Conservation (phyloP, 768 basidiomycete genomes). For the Amanita phalloides region DNA sequence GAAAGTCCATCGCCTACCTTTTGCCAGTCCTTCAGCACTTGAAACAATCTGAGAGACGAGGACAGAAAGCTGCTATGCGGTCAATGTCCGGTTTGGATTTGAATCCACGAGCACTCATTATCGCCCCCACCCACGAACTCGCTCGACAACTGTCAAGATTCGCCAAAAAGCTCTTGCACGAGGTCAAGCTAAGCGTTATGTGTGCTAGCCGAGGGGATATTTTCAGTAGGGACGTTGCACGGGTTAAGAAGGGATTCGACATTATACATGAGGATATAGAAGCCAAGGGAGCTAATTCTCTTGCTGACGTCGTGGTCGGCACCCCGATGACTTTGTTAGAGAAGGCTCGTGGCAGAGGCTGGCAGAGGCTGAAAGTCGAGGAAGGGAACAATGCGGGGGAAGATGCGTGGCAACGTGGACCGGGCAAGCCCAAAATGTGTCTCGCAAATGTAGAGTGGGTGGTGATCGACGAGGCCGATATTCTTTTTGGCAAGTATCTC, state of each 20-base stretch:
- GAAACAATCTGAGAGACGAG: conserved; percentile 48
- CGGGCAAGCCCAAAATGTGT: conserved; percentile 42
- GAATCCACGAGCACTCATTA: conserved; percentile 68
- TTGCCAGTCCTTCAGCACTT: conserved; percentile 73
- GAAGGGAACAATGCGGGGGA: conserved; percentile 20
- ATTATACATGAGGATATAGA: neutral
- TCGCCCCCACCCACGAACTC: conserved; percentile 87
- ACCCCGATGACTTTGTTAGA: conserved; percentile 62
- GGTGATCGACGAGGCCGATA: conserved; percentile 84
- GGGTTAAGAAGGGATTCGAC: conserved; percentile 2
- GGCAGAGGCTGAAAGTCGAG: conserved; percentile 26
- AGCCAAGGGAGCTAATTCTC: neutral
- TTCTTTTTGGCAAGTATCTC: conserved; percentile 63
- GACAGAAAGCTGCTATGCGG: conserved; percentile 5
- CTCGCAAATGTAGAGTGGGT: conserved; percentile 78
- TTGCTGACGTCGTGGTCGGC: conserved; percentile 52
- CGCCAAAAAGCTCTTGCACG: conserved; percentile 66
- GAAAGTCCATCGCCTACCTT: conserved; percentile 86
- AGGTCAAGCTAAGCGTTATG: conserved; percentile 63
- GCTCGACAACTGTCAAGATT: conserved; percentile 67
- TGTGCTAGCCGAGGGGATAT: conserved; percentile 59
- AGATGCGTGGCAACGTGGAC: conserved; percentile 15
- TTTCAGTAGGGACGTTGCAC: conserved; percentile 18
- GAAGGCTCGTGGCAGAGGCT: conserved; percentile 42
- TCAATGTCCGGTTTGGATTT: conserved; percentile 4